Evolutionary conservation across 352 stramenopile genomes (phyloP), one percentile per base, ranked within the genome.

Genomic region (Globisporangium parvum): DNA sequence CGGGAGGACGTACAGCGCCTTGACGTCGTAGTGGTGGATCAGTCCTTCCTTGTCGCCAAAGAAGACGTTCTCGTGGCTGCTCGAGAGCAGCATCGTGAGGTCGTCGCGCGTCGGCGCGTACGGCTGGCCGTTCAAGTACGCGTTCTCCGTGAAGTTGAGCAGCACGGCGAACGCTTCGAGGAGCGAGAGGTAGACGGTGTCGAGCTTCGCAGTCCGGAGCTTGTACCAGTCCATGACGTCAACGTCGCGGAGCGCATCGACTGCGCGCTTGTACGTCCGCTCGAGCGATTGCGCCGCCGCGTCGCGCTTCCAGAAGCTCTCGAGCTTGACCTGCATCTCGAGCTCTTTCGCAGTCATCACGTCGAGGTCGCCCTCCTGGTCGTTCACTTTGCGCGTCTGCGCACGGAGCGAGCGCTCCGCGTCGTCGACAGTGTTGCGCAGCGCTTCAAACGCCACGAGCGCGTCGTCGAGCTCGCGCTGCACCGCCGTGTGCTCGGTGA

Each of bases 11-110:
- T 90, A 93, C 42, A 93, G 57, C 21, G 83, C 83, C 55, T 91
- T 91, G 46, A 93, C 75, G 18, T 65, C 60, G 67, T 93, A 93
- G 20, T 70, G 65, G 60, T 93, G 83, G 45, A 93, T 93, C 11
- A 93, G 48, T 2, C 77, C 82, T 64, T 93, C 83, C 6, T 76
- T 80, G 59, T 93, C 83, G 18, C 83, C 83, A n/a, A 93, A 48
- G 35, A 76, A 63, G 41, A 90, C 83, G 51, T 93, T 93, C 20
- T 93, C 83, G n/a, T 87, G 73, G 59, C 70, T 91, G 39, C 66
- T 91, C 2, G 76, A 88, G 15, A 93, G 67, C 49, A 93, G 48
- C 45, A 71, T 76, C 56, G 87, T 67, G 3, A 93, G 31, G 59
- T 93, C 76, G 15, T 90, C 71, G 21, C 61, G 67, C 17, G 67